Evolutionary conservation across 495 filamentous ascomycete genomes (phyloP).

Genomic region (Pseudomonodictys pantanalensis): DNA sequence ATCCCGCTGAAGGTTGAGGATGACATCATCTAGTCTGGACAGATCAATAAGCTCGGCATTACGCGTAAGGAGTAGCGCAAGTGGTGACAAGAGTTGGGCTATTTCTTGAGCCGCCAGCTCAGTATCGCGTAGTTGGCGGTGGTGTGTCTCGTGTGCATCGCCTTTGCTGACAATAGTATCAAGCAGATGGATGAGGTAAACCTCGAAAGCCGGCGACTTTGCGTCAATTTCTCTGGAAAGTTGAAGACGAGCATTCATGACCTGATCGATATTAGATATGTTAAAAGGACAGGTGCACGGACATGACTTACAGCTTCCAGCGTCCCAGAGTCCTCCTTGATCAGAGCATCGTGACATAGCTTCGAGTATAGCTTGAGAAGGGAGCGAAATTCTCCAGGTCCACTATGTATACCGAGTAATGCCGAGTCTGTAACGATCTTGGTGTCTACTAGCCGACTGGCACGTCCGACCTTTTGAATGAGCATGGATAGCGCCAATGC

Average conservation of each 20-base stretch:
- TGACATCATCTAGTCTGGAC: slow-evolving; percentile 50
- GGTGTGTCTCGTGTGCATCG: slow-evolving; percentile 59
- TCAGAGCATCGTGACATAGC: slow-evolving; percentile 65
- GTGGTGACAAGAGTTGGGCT: slow-evolving; percentile 72
- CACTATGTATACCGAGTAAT: slow-evolving; percentile 68
- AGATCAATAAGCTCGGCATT: slow-evolving; percentile 43
- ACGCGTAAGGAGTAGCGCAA: slow-evolving; percentile 69
- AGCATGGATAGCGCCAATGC: slow-evolving; percentile 95
- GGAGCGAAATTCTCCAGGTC: slow-evolving; percentile 72
- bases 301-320: slow-evolving; percentile 58
- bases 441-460: slow-evolving; percentile 71
- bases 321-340: slow-evolving; percentile 59
- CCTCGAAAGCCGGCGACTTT: slow-evolving; percentile 67
- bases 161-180: slow-evolving; percentile 88
- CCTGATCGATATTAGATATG: slow-evolving; percentile 46
- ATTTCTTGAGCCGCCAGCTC: slow-evolving; percentile 82
- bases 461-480: slow-evolving; percentile 83
- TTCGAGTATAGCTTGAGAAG: slow-evolving; percentile 78
- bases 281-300: background rate
- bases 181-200: slow-evolving; percentile 79
- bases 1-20: slow-evolving; percentile 68
- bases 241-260: slow-evolving; percentile 70
- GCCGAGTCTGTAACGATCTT: slow-evolving; percentile 81
- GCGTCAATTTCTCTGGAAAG: slow-evolving; percentile 66
- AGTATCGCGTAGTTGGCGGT: slow-evolving; percentile 66